phyloP scores from a whole-genome alignment of 257 asterid species.

The Nicotiana knightiana region DNA sequence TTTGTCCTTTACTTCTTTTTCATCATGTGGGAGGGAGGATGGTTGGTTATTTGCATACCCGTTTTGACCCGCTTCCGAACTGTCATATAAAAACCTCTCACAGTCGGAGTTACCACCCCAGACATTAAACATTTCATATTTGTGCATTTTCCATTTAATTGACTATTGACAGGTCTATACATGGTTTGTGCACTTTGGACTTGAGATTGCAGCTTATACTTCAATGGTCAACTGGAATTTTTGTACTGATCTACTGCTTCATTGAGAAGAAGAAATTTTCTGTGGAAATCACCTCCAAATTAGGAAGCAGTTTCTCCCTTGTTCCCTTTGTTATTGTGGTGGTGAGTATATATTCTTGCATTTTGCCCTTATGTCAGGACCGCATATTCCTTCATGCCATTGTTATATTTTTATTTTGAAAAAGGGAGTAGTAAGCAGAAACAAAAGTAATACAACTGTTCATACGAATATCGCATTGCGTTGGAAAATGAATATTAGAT shows the following conservation, averaged over 20 bases:
- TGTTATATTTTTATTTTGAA: background rate
- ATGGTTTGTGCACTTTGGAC: constrained; percentile 45
- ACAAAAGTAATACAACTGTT: background rate
- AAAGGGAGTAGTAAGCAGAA: background rate
- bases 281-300: constrained; percentile 63
- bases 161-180: constrained; percentile 35
- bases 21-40: background rate
- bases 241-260: constrained; percentile 77
- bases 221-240: constrained; percentile 95
- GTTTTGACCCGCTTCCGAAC: background rate
- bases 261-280: constrained; percentile 68
- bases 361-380: background rate
- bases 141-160: constrained; percentile 27
- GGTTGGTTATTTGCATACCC: background rate
- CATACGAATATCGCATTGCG: background rate
- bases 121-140: background rate
- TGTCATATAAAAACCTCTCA: background rate
- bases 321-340: constrained; percentile 87
- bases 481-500: background rate
- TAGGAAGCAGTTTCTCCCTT: constrained; percentile 92
- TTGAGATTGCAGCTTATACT: constrained; percentile 95
- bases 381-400: background rate
- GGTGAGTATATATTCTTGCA: constrained; percentile 44
- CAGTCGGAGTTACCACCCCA: background rate
- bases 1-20: background rate